A percentile compares a stretch with the other conserved stretches of the same genome.
Evolutionary conservation across 2,329 filamentous ascomycete genomes (phyloP).

Genomic region (Colletotrichum sojae): DNA sequence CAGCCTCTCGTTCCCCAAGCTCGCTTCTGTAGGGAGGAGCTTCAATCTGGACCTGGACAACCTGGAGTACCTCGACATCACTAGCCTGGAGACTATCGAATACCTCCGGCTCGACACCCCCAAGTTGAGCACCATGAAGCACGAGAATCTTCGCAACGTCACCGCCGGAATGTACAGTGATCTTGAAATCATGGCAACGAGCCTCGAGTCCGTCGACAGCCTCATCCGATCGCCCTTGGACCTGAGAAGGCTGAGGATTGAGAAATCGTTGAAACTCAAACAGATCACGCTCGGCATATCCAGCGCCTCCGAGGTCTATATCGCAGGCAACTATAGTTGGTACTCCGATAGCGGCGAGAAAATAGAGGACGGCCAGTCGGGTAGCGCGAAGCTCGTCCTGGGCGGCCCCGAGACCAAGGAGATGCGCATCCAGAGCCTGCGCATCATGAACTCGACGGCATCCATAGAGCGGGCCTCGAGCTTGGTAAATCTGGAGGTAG

Average conservation of each 20-base stretch:
- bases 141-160: neutral
- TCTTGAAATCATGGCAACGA: neutral
- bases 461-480: neutral
- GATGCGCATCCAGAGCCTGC: neutral
- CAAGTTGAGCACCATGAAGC: neutral
- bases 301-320: neutral
- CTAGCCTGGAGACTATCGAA: neutral
- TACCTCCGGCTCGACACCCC: too few species aligned
- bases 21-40: neutral
- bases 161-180: neutral
- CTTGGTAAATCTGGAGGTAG: neutral
- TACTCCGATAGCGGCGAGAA: neutral
- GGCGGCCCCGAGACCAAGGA: neutral
- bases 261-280: neutral
- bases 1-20: neutral
- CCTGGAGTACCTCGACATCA: constrained; percentile 2
- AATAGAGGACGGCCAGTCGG: neutral
- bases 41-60: neutral
- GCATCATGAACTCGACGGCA: neutral
- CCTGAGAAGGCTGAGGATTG: neutral
- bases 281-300: neutral
- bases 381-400: neutral
- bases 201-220: constrained; percentile 2
- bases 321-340: too few species aligned
- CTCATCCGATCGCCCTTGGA: neutral